Evolutionary conservation across 164 flowering plant genomes (phyloP), one percentile per base, ranked within the genome.

Genomic region (Vitis rotundifolia): DNA sequence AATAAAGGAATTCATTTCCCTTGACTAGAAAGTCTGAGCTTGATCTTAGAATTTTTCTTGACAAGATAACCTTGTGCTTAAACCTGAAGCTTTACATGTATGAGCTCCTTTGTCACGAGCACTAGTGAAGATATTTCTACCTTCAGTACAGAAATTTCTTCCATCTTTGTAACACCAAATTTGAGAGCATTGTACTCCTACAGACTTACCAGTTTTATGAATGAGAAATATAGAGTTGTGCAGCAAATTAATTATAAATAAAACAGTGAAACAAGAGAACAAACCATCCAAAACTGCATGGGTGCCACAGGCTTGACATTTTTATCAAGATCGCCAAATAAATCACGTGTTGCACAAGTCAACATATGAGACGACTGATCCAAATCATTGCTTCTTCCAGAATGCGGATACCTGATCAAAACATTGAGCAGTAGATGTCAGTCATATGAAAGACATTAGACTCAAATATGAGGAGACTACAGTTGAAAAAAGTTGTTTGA

Each of bases 281-380:
- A 70, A 69, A 95, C 99, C 98, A 77, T 90, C 97, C 96, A 95
- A 82, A 95, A 95, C 56, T 89, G 93, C 95, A 86, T 85, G 19
- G 98, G 99, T n/a, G 97, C 83, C 64, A 95, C 98, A 64, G 99
- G 86, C 79, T 88, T 87, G 79, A 80, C 90, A 83, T 82, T 93
- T 78, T 85, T 85, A 85, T 91, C 97, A 61, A 95, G 94, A 72
- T 95, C 98, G 73, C 68, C 77, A 76, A 95, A 93, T 62, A 95
- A 76, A 73, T 95, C 99, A 64, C 93, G 79, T 8, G 97, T 93
- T 68, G 99, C 98, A 67, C 80, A 77, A 37, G 99, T 90, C 87
- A 95, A 80, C 69, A 77, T 82, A 81, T 89, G 97, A 73, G 99
- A 93, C 67, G 96, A 70, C 66, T 87, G 96, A 83, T 95, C 99